Conservation (phyloP, 441 rosid genomes). For the Erodium trifolium region DNA sequence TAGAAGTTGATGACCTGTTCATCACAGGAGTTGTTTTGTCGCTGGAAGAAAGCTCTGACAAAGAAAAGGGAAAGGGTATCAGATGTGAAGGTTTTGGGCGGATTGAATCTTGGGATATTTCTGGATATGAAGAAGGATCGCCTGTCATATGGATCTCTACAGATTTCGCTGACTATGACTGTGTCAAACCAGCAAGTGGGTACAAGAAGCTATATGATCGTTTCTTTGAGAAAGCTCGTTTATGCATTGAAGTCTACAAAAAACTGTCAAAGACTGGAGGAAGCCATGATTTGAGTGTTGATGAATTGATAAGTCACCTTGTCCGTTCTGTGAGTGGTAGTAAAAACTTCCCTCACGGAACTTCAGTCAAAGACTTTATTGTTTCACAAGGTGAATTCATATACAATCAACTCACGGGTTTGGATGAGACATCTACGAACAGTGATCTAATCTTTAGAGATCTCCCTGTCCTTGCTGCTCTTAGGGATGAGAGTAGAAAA, state of each 20-base stretch:
- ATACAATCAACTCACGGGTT: slow-evolving; percentile 59
- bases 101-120: slow-evolving; percentile 58
- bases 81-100: slow-evolving; percentile 58
- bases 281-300: slow-evolving; percentile 47
- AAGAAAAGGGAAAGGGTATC: slow-evolving; percentile 38
- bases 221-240: slow-evolving; percentile 59
- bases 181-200: slow-evolving; percentile 49
- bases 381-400: slow-evolving; percentile 71
- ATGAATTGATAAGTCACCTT: slow-evolving; percentile 65
- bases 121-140: slow-evolving; percentile 76
- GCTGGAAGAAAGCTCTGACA: slow-evolving; percentile 33
- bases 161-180: slow-evolving; percentile 57
- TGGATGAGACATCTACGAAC: slow-evolving; percentile 54
- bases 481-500: slow-evolving; percentile 42
- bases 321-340: slow-evolving; percentile 58
- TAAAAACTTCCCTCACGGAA: slow-evolving; percentile 45
- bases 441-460: slow-evolving; percentile 40
- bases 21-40: slow-evolving; percentile 60
- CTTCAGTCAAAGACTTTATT: slow-evolving; percentile 54
- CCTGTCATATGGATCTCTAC: slow-evolving; percentile 74
- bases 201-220: slow-evolving; percentile 47
- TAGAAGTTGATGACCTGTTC: slow-evolving; percentile 53
- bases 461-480: slow-evolving; percentile 50
- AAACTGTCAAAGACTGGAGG: slow-evolving; percentile 63
- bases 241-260: slow-evolving; percentile 58